Evolutionary conservation across 805 yeast genomes (phyloP).

Genomic region (Sungouiella thailandica): DNA sequence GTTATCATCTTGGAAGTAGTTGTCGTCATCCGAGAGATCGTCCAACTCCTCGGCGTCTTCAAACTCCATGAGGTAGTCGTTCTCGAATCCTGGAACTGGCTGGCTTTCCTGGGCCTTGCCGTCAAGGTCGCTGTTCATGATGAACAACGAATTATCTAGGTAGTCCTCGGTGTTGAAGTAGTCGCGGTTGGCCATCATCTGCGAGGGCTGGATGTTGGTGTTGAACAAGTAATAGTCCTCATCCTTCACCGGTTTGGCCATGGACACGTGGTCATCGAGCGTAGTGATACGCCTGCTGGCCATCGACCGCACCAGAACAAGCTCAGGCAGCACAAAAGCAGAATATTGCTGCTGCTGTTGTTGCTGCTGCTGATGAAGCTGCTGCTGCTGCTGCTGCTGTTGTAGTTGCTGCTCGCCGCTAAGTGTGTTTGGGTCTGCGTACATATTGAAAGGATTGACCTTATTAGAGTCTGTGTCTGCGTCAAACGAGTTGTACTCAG

Average conservation of each 20-base stretch:
- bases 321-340: slow-evolving; percentile 10
- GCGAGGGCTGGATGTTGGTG: slow-evolving; percentile 39
- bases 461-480: slow-evolving; percentile 8
- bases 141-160: slow-evolving; percentile 25
- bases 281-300: slow-evolving; percentile 27
- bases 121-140: slow-evolving; percentile 12
- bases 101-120: slow-evolving; percentile 2
- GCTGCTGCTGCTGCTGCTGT: slow-evolving; percentile 5
- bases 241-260: slow-evolving; percentile 19
- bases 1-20: slow-evolving; percentile 32
- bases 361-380: slow-evolving; percentile 4
- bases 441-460: slow-evolving; percentile 32
- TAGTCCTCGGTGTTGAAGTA: slow-evolving; percentile 21
- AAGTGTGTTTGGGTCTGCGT: slow-evolving; percentile 36
- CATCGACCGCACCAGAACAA: slow-evolving; percentile 2
- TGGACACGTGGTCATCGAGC: slow-evolving; percentile 18
- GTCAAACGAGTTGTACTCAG: slow-evolving; percentile 9
- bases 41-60: slow-evolving; percentile 41
- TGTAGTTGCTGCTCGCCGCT: slow-evolving; percentile 7
- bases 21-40: slow-evolving; percentile 36
- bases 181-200: slow-evolving; percentile 23
- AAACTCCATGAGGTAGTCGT: slow-evolving; percentile 31
- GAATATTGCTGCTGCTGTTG: slow-evolving; percentile 6
- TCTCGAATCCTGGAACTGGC: slow-evolving; percentile 29
- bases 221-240: slow-evolving; percentile 36